Evolutionary conservation across 768 basidiomycete genomes (phyloP).

Genomic region (Rhizopogon vulgaris): DNA sequence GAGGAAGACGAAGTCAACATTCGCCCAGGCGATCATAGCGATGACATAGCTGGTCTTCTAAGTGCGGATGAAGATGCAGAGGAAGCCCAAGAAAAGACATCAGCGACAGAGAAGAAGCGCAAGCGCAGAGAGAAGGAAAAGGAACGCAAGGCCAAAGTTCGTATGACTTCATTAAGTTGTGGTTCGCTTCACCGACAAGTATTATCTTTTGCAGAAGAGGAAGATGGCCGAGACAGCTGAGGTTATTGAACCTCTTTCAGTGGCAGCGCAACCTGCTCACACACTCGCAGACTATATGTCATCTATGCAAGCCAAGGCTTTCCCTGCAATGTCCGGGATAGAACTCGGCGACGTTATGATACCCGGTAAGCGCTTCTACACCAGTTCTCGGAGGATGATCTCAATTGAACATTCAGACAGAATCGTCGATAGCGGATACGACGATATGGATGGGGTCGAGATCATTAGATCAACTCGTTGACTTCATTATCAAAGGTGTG

Average conservation of each 20-base stretch:
- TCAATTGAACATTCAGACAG: constrained; percentile 55
- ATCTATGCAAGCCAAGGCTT: constrained; percentile 62
- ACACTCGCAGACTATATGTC: constrained; percentile 59
- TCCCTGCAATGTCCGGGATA: constrained; percentile 61
- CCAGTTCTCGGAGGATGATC: constrained; percentile 20
- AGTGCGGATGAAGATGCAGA: constrained; percentile 40
- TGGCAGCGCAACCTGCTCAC: constrained; percentile 52
- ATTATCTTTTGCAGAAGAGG: constrained; percentile 42
- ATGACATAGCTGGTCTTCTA: constrained; percentile 34
- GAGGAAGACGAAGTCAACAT: constrained; percentile 38
- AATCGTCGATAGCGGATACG: constrained; percentile 69
- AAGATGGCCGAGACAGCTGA: constrained; percentile 48
- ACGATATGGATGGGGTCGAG: constrained; percentile 65
- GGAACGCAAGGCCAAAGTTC: constrained; percentile 65
- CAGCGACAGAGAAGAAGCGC: constrained; percentile 49
- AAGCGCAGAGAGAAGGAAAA: constrained; percentile 72
- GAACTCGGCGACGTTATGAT: constrained; percentile 78
- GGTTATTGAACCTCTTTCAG: constrained; percentile 32
- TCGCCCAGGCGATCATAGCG: constrained; percentile 29
- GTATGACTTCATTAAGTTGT: constrained; percentile 2
- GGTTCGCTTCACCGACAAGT: constrained; percentile 6
- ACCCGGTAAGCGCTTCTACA: constrained; percentile 50
- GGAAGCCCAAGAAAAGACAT: constrained; percentile 23
- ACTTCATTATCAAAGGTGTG: constrained; percentile 74
- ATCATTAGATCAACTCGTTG: constrained; percentile 62